Percentiles rank a stretch among this genome's conserved stretches.
These are phyloP conservation scores for Halophytophthora polymorphica DNA, from an alignment of 352 stramenopile species.

Conservation along the genomic window DNA sequence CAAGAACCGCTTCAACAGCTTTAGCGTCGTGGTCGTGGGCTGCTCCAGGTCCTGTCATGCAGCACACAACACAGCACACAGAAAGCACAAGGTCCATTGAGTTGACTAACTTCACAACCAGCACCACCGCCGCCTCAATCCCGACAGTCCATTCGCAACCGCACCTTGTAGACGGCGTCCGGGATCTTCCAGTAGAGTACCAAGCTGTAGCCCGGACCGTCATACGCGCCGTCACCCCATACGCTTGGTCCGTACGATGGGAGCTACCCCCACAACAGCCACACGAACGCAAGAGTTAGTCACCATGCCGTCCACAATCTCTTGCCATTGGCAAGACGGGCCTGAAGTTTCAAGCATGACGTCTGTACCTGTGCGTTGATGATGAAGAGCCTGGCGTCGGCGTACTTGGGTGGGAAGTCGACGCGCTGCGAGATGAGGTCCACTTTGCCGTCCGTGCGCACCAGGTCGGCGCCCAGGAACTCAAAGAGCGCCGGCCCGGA, in stretches of 20 bases:
- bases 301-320: not conserved
- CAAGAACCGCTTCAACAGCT: constrained; percentile 72
- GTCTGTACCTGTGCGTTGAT: constrained; percentile 71
- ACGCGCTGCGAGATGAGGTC: constrained; percentile 77
- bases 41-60: constrained; percentile 47
- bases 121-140: not conserved
- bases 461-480: constrained; percentile 71
- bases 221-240: constrained; percentile 57
- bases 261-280: constrained; percentile 29
- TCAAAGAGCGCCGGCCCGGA: constrained; percentile 66
- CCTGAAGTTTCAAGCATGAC: no score
- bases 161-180: constrained; percentile 50
- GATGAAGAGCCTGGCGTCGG: constrained; percentile 66
- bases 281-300: not conserved
- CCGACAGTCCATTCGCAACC: not conserved
- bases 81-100: no score
- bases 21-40: constrained; percentile 50
- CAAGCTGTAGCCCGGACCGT: constrained; percentile 73
- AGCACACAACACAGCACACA: not conserved
- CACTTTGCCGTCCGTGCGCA: constrained; percentile 66
- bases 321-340: no score
- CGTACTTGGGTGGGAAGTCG: constrained; percentile 52
- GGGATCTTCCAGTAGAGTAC: constrained; percentile 84
- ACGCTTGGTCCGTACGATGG: constrained; percentile 75
- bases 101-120: not conserved